Conservation (phyloP, 495 filamentous ascomycete species). For the Evernia prunastri region DNA sequence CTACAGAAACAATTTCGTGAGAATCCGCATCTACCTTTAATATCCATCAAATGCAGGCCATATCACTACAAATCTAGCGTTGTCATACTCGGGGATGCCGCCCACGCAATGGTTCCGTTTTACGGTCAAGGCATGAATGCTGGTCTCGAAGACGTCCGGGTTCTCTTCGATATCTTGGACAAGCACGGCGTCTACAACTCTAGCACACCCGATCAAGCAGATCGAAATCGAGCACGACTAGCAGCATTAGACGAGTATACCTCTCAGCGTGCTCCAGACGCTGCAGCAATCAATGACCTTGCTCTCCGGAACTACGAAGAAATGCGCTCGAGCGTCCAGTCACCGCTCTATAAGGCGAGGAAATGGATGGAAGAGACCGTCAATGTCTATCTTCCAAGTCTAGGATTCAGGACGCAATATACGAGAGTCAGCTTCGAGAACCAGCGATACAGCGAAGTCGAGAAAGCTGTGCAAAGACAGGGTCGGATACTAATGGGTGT, state of each 20-base stretch:
- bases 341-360: conserved; percentile 64
- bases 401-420: conserved; percentile 91
- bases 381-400: conserved; percentile 61
- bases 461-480: conserved; percentile 60
- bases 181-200: conserved; percentile 47
- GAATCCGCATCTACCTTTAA: conserved; percentile 86
- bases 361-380: conserved; percentile 85
- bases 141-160: conserved; percentile 74
- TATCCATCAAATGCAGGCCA: conserved; percentile 84
- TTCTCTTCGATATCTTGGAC: conserved; percentile 70
- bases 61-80: conserved; percentile 72
- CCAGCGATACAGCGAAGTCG: conserved; percentile 80
- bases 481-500: conserved; percentile 49
- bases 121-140: conserved; percentile 88
- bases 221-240: not conserved
- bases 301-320: conserved; percentile 88
- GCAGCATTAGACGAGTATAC: conserved; percentile 61
- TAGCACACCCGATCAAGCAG: not conserved
- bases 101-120: conserved; percentile 97
- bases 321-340: conserved; percentile 79
- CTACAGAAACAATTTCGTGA: conserved; percentile 62
- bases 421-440: conserved; percentile 89
- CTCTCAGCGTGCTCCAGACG: conserved; percentile 62
- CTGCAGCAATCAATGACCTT: conserved; percentile 85
- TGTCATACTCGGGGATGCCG: conserved; percentile 87